A percentile compares a stretch with the other conserved stretches of the same genome.
phyloP scores from a whole-genome alignment of 768 basidiomycete species.

The Ramaria sp. region DNA sequence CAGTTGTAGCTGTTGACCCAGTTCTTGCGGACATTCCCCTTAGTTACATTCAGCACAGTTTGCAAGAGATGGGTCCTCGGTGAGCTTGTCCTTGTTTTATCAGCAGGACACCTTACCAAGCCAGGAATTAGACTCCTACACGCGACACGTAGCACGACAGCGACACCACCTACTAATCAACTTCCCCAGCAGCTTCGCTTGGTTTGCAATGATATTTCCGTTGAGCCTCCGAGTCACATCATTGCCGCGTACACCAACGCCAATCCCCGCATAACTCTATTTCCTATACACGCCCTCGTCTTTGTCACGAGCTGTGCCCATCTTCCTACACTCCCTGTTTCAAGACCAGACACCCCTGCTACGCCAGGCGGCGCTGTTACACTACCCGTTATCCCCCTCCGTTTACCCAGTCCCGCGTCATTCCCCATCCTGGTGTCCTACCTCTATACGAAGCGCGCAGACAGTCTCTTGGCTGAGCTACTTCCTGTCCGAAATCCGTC shows the following conservation, averaged over 20 bases:
- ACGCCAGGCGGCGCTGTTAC: slow-evolving; percentile 15
- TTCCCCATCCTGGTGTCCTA: slow-evolving; percentile 56
- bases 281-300: slow-evolving; percentile 60
- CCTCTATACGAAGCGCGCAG: slow-evolving; percentile 58
- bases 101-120: not conserved
- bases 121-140: not conserved
- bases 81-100: slow-evolving; percentile 17
- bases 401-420: slow-evolving; percentile 59
- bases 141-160: not conserved
- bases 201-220: slow-evolving; percentile 21
- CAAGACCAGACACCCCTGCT: slow-evolving; percentile 5
- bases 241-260: slow-evolving; percentile 42
- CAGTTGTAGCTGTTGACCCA: slow-evolving; percentile 43
- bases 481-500: slow-evolving; percentile 31
- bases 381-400: slow-evolving; percentile 59
- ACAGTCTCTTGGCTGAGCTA: slow-evolving; percentile 47
- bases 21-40: slow-evolving; percentile 41
- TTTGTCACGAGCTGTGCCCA: slow-evolving; percentile 59
- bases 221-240: slow-evolving; percentile 26
- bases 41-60: slow-evolving; percentile 49
- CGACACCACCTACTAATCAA: slow-evolving; percentile 13
- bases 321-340: slow-evolving; percentile 32
- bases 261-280: slow-evolving; percentile 31
- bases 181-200: slow-evolving; percentile 37
- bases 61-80: slow-evolving; percentile 36